A percentile compares a stretch with the other conserved stretches of the same genome.
phyloP scores from a whole-genome alignment of 129 eudicot species.

The Calendula officinalis region DNA sequence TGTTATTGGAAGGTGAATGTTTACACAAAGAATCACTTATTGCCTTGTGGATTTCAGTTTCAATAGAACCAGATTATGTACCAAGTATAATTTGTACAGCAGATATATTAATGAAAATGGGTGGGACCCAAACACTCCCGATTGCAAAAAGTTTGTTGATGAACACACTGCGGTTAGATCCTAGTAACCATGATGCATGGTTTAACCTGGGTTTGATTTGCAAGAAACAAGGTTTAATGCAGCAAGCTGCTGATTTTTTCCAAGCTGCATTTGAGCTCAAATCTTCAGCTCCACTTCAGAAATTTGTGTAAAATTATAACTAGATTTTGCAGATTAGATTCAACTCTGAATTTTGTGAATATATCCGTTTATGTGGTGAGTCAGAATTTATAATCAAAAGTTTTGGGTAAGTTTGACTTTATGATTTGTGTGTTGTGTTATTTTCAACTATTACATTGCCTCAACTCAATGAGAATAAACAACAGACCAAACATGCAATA shows the following conservation, averaged over 20 bases:
- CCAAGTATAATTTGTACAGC: constrained; percentile 84
- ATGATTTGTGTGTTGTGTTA: too few relatives aligned
- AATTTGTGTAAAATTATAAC: constrained; percentile 35
- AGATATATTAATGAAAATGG: constrained; percentile 49
- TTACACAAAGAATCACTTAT: constrained; percentile 71
- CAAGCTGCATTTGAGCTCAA: constrained; percentile 90
- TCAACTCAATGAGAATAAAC: too few relatives aligned
- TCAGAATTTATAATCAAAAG: not conserved
- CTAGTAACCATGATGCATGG: constrained; percentile 88
- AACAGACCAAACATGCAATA: not conserved
- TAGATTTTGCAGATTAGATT: constrained; percentile 16
- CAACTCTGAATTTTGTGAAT: constrained; percentile 34
- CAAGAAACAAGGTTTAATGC: constrained; percentile 66
- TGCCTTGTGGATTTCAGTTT: constrained; percentile 57
- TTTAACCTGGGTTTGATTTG: constrained; percentile 66
- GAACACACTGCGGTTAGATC: constrained; percentile 78
- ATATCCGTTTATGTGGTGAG: constrained; percentile 22
- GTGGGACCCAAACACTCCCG: constrained; percentile 49
- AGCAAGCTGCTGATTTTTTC: constrained; percentile 88
- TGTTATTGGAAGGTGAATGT: constrained; percentile 46
- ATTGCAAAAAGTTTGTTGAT: constrained; percentile 83
- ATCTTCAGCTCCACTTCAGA: constrained; percentile 78
- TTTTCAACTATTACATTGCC: too few relatives aligned
- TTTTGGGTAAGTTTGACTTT: not conserved
- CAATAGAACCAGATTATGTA: constrained; percentile 79